A percentile compares a stretch with the other conserved stretches of the same genome.
Evolutionary conservation across 176 grass and related monocot genomes (phyloP).

Genomic region (Rhynchospora breviuscula): DNA sequence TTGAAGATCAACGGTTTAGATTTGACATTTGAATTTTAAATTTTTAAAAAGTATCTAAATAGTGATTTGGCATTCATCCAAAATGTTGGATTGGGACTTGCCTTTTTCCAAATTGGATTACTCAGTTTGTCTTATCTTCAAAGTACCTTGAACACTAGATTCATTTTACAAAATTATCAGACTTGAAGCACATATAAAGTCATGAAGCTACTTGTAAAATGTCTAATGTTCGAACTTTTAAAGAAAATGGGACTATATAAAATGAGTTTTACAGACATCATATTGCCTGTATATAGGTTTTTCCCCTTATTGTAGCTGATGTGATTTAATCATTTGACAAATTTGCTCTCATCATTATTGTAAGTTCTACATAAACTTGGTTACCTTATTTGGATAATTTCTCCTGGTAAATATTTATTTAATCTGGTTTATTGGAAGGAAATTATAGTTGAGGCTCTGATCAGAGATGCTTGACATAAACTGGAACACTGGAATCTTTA

Average conservation of each 20-base stretch:
- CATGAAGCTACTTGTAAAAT: neutral
- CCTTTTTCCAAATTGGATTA: too few relatives aligned
- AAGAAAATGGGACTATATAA: neutral
- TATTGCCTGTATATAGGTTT: neutral
- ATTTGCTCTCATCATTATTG: neutral
- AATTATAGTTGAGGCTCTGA: neutral
- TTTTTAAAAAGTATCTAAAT: too few relatives aligned
- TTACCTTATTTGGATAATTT: neutral
- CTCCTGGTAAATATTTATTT: neutral
- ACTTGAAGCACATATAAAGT: neutral
- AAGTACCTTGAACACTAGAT: neutral
- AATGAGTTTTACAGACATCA: neutral
- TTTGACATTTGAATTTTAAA: too few relatives aligned
- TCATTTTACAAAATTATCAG: neutral
- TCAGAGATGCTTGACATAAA: neutral
- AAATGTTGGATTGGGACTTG: too few relatives aligned
- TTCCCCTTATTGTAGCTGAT: neutral
- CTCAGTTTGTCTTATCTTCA: neutral
- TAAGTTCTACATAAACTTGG: neutral
- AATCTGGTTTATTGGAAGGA: neutral
- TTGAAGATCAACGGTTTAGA: too few relatives aligned
- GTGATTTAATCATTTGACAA: neutral
- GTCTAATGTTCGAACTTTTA: neutral
- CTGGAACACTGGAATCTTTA: neutral
- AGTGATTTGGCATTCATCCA: too few relatives aligned